phyloP scores from a whole-genome alignment of 371 early-diverging fungal species.

The Saksenaea oblongispora region DNA sequence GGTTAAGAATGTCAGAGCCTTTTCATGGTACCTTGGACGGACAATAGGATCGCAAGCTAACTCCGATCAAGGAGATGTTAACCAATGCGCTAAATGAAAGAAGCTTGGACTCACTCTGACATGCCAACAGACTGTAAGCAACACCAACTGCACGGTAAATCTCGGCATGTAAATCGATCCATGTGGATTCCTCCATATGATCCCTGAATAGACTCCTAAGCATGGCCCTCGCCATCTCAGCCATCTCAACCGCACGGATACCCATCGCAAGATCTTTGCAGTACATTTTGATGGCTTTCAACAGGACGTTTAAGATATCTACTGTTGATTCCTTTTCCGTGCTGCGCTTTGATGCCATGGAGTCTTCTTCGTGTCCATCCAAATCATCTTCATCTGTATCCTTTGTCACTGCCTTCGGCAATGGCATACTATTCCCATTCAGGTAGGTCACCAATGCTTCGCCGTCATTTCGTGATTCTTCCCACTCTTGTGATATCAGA shows the following conservation, averaged over 20 bases:
- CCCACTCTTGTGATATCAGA: conserved; percentile 33
- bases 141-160: conserved; percentile 63
- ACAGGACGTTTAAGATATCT: conserved; percentile 44
- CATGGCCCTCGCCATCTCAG: conserved; percentile 40
- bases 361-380: not conserved
- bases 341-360: conserved; percentile 28
- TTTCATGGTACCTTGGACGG: conserved; percentile 67
- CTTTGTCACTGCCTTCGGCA: conserved; percentile 11
- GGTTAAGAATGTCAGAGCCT: conserved; percentile 64
- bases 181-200: conserved; percentile 5
- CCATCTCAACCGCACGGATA: conserved; percentile 50
- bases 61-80: not conserved
- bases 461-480: conserved; percentile 28
- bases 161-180: conserved; percentile 21
- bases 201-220: conserved; percentile 27
- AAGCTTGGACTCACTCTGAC: conserved; percentile 49
- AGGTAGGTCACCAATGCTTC: conserved; percentile 31
- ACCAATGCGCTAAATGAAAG: not conserved
- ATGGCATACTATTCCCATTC: conserved; percentile 22
- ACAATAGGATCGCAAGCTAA: conserved; percentile 65
- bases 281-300: conserved; percentile 51
- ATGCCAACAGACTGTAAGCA: conserved; percentile 64
- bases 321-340: conserved; percentile 28
- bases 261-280: conserved; percentile 48
- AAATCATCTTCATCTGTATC: not conserved